Evolutionary conservation across 495 filamentous ascomycete species (phyloP), one percentile per base, ranked within the genome.

Genomic region (Lasiosphaeria miniovina): DNA sequence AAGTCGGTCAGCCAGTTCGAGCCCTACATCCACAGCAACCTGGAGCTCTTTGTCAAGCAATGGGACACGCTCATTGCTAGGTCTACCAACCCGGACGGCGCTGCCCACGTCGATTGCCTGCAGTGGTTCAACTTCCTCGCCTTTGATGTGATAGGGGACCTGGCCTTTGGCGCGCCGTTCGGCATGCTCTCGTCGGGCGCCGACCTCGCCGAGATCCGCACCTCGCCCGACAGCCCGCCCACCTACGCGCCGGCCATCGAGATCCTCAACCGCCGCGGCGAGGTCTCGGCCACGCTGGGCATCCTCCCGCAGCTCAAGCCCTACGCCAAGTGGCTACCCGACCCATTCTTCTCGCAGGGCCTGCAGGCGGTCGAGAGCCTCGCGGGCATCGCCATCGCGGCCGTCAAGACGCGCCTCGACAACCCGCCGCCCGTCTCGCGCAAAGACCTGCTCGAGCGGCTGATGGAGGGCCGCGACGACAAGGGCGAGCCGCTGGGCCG

Each of bases 121-220:
- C 82, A 91, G 68, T 96, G 92, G 92, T 94, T 93, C 82, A 96
- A 96, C 75, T 96, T 89, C 71, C 82, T 96, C 9, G 92, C 92
- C 46, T 96, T 96, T 64, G 92, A 96, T 65, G 90, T 94, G 55
- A 96, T 96, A 63, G 91, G 91, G 5, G 88, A 91, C 66, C 75
- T 90, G 15, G 81, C 82, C 24, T 84, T 85, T 33, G 82, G 82
- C 14, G 70, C 75, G 3, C 80, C 82, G 1, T 85, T 85, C 65
- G 82, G 82, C 48, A 85, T 85, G 86, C 71, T 89, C 6, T 76
- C 82, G 41, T 75, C 81, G 31, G 85, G 85, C 35, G 79, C 80
- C 56, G 82, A 85, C 67, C 79, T 84, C 56, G 81, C 81, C 36
- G 80, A 84, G 59, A 76, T 85, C 7, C 75, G 77, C 10, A 74